Conservation (phyloP, 2,329 filamentous ascomycete genomes). For the Colletotrichum orbiculare region DNA sequence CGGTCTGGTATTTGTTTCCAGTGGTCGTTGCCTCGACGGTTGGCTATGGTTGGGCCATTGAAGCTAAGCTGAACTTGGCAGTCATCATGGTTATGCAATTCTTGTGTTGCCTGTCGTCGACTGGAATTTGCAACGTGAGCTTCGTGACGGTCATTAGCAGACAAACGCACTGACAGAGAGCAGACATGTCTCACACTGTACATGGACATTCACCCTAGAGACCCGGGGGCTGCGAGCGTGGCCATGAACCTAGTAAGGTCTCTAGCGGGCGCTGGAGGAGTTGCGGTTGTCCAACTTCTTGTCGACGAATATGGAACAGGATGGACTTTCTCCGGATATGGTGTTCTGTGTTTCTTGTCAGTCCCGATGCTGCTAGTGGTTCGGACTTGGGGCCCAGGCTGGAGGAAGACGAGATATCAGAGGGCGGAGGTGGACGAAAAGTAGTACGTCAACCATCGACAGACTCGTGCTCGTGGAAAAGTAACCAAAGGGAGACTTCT, state of each 20-base stretch:
- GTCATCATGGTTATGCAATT: constrained; percentile 9
- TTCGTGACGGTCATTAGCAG: neutral
- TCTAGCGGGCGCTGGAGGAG: constrained; percentile 1
- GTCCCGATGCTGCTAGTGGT: constrained; percentile 10
- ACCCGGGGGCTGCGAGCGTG: constrained; percentile 6
- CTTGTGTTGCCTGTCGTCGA: constrained; percentile 7
- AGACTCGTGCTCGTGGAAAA: no score
- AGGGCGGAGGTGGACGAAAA: neutral
- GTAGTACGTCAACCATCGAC: neutral
- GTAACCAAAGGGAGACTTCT: no score
- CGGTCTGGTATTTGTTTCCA: constrained; percentile 5
- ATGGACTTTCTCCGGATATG: constrained; percentile 13
- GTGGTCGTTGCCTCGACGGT: constrained; percentile 7
- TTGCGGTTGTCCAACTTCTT: constrained; percentile 4
- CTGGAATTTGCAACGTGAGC: constrained; percentile 8
- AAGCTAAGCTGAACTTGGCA: neutral
- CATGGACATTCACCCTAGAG: constrained; percentile 3
- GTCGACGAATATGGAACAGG: neutral
- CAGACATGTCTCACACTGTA: constrained; percentile 12
- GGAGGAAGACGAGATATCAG: neutral
- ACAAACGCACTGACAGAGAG: neutral
- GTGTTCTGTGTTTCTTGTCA: neutral
- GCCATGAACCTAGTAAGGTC: constrained; percentile 8
- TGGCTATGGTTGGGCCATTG: constrained; percentile 9
- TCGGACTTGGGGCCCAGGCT: neutral